Percentiles rank a stretch among this genome's conserved stretches.
phyloP scores from a whole-genome alignment of 148 eudicot species.

The Drosera capensis region DNA sequence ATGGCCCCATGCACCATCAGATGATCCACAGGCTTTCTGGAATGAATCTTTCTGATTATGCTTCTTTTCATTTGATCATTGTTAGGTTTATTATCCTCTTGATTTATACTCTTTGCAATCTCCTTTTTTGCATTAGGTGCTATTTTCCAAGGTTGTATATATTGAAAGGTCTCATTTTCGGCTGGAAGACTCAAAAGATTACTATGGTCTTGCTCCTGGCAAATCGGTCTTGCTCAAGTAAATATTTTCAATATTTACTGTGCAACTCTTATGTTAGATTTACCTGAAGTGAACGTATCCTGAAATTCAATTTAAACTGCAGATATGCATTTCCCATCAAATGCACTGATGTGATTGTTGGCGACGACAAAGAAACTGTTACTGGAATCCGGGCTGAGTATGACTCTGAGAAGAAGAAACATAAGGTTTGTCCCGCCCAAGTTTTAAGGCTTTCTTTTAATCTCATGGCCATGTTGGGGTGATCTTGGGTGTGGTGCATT shows the following conservation, averaged over 20 bases:
- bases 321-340: slow-evolving; percentile 84
- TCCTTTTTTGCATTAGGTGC: slow-evolving; percentile 32
- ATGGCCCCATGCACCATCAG: slow-evolving; percentile 87
- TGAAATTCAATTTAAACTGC: slow-evolving; percentile 6
- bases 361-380: slow-evolving; percentile 77
- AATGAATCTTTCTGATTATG: not conserved
- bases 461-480: no score
- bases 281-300: not conserved
- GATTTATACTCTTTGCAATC: not conserved
- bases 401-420: slow-evolving; percentile 83
- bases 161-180: slow-evolving; percentile 90
- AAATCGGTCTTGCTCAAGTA: slow-evolving; percentile 82
- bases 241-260: not conserved
- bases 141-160: slow-evolving; percentile 74
- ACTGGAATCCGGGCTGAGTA: slow-evolving; percentile 83
- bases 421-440: slow-evolving; percentile 57
- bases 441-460: no score
- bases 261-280: not conserved
- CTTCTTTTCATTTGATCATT: not conserved
- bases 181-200: slow-evolving; percentile 89
- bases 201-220: slow-evolving; percentile 94
- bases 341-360: slow-evolving; percentile 77
- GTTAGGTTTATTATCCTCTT: not conserved
- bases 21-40: slow-evolving; percentile 80
- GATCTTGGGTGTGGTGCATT: no score